These are phyloP conservation scores for Leishmania turanica DNA, from an alignment of 208 protist genomes.

Conservation along the genomic window DNA sequence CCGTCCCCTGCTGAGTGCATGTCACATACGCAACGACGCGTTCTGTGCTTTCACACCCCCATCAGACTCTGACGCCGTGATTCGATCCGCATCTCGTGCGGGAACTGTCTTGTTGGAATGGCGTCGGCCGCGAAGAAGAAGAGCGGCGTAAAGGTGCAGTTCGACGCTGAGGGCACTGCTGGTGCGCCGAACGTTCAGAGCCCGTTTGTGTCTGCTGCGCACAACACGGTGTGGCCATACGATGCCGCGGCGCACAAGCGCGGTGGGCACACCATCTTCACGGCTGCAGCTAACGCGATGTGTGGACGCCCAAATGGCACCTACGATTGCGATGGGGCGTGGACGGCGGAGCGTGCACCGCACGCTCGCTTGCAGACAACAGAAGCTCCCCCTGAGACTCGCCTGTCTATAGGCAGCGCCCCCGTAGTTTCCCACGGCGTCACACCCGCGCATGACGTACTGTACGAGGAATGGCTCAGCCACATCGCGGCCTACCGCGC, in stretches of 20 bases:
- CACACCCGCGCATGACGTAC: background rate
- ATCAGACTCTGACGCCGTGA: too few species aligned
- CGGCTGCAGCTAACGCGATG: slow-evolving; percentile 28
- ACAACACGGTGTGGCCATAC: slow-evolving; percentile 27
- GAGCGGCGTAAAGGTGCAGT: slow-evolving; percentile 15
- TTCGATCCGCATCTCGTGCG: background rate
- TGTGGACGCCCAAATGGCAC: slow-evolving; percentile 21
- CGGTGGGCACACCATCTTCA: slow-evolving; percentile 5
- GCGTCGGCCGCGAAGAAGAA: slow-evolving; percentile 23
- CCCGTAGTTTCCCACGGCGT: background rate
- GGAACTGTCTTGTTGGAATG: background rate
- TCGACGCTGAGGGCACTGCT: background rate
- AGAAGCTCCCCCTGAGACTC: background rate
- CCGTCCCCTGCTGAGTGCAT: background rate
- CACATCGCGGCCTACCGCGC: slow-evolving; percentile 25
- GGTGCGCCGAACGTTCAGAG: slow-evolving; percentile 21
- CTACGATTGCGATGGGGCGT: slow-evolving; percentile 1
- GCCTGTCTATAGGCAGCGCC: background rate
- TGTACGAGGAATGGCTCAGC: slow-evolving; percentile 32
- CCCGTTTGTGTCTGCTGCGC: slow-evolving; percentile 24
- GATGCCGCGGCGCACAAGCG: background rate
- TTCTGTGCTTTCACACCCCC: background rate
- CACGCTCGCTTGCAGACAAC: slow-evolving; percentile 2
- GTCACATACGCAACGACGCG: background rate
- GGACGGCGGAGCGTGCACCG: slow-evolving; percentile 14